phyloP scores from a whole-genome alignment of 306 rosid genomes.

The Morella rubra region DNA sequence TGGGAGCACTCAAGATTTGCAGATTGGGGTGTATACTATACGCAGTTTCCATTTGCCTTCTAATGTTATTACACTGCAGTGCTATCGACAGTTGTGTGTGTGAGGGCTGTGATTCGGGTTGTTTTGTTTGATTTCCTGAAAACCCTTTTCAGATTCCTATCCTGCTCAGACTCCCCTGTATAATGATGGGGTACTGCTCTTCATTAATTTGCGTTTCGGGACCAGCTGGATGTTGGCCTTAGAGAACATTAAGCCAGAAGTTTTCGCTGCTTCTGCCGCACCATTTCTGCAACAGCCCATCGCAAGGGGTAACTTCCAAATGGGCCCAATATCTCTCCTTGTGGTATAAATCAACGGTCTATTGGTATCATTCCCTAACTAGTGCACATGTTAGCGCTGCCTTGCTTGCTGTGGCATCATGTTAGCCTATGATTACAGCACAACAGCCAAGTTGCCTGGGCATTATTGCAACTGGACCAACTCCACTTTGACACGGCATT shows the following conservation, averaged over 20 bases:
- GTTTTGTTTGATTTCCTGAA: background rate
- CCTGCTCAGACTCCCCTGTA: background rate
- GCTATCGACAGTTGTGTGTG: too few relatives aligned
- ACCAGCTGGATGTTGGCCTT: background rate
- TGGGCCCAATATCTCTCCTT: too few relatives aligned
- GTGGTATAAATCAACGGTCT: too few relatives aligned
- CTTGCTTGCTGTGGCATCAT: background rate
- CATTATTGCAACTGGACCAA: slow-evolving; percentile 7
- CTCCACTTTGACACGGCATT: slow-evolving; percentile 20
- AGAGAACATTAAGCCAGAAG: background rate
- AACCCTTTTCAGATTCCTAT: background rate
- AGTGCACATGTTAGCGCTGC: too few relatives aligned
- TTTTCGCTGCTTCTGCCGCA: background rate
- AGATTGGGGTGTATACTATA: background rate
- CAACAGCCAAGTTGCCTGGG: background rate
- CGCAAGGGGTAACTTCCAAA: too few relatives aligned
- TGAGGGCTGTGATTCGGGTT: too few relatives aligned
- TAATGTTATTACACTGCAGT: too few relatives aligned
- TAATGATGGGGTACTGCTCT: background rate
- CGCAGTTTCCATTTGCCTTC: background rate
- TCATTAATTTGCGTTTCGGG: background rate
- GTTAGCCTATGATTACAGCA: background rate
- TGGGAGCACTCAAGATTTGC: background rate
- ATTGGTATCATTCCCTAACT: too few relatives aligned
- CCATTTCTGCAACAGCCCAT: background rate